These are phyloP conservation scores for Eutrema salsugineum DNA, from an alignment of 441 rosid species.

Conservation along the genomic window DNA sequence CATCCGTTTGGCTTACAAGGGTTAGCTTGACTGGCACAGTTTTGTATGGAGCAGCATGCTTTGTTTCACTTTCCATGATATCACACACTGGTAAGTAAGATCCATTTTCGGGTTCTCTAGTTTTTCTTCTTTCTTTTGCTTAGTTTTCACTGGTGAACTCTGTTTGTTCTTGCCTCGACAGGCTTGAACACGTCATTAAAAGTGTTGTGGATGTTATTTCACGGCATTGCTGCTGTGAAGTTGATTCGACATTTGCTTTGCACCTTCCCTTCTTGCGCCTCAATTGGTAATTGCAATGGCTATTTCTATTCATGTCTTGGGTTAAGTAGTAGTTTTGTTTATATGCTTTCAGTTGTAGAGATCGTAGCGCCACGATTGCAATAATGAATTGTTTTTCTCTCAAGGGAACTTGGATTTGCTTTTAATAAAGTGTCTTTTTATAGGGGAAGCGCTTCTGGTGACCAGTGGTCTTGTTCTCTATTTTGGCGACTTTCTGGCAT, in stretches of 20 bases:
- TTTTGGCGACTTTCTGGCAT: conserved; percentile 81
- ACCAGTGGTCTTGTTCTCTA: conserved; percentile 87
- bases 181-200: conserved; percentile 55
- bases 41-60: conserved; percentile 51
- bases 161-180: conserved; percentile 33
- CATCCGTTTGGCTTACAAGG: conserved; percentile 38
- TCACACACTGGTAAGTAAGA: conserved; percentile 55
- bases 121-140: background rate
- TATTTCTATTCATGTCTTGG: background rate
- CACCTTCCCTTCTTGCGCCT: conserved; percentile 82
- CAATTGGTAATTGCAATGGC: conserved; percentile 55
- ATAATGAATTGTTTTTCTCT: background rate
- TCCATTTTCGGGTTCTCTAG: background rate
- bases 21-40: conserved; percentile 45
- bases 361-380: no score
- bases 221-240: conserved; percentile 72
- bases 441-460: conserved; percentile 88
- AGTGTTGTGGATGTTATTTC: conserved; percentile 67
- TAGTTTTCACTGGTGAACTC: background rate
- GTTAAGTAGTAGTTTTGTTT: background rate
- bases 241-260: conserved; percentile 68
- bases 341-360: no score
- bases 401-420: background rate
- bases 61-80: conserved; percentile 51
- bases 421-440: background rate